A percentile compares a stretch with the other conserved stretches of the same genome.
These are phyloP conservation scores for Colletotrichum neosansevieriae DNA, from an alignment of 2,329 filamentous ascomycete genomes.

Conservation along the genomic window DNA sequence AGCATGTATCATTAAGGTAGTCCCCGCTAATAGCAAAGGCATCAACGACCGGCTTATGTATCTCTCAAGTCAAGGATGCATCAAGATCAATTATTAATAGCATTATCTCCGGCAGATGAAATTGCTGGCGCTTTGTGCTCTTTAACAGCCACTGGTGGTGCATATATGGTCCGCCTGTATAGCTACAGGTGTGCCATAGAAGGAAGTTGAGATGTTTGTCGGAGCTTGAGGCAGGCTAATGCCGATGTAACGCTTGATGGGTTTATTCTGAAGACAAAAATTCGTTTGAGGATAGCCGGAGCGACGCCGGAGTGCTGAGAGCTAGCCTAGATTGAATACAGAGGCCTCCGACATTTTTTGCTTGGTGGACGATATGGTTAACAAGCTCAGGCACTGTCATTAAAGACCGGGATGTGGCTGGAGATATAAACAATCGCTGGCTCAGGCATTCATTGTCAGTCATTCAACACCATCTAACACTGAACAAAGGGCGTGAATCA, in stretches of 20 bases:
- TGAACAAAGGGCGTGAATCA: background rate
- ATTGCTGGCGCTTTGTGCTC: background rate
- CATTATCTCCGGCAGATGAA: background rate
- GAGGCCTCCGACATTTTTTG: too few species aligned
- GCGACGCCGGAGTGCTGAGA: too few species aligned
- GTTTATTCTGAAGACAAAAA: too few species aligned
- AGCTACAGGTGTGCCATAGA: background rate
- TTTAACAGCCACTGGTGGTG: conserved; percentile 1
- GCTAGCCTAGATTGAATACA: too few species aligned
- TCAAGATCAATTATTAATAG: background rate
- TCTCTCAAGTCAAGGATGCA: background rate
- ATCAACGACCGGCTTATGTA: background rate
- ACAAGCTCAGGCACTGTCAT: too few species aligned
- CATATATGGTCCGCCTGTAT: background rate
- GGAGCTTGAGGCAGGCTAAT: too few species aligned
- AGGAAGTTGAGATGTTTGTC: too few species aligned
- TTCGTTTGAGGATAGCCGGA: too few species aligned
- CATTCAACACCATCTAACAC: background rate
- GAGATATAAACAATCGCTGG: background rate
- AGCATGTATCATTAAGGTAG: background rate
- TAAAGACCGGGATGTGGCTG: too few species aligned
- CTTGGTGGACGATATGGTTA: too few species aligned
- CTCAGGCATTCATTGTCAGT: background rate
- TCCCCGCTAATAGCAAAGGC: background rate
- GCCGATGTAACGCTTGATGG: too few species aligned